Conservation (phyloP, 805 yeast genomes). For the Candida coleopterorum region DNA sequence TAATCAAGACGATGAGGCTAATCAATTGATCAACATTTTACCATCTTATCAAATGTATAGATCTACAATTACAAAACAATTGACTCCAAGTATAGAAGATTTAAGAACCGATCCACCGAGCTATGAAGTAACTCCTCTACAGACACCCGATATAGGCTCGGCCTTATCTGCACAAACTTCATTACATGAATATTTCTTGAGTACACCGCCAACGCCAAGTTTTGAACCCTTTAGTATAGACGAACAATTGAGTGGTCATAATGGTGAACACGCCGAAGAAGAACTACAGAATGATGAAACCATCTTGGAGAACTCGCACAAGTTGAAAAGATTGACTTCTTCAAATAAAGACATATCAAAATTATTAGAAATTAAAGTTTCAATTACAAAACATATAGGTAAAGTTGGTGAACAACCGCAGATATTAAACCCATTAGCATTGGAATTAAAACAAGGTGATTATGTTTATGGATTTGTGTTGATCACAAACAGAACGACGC, state of each 20-base stretch:
- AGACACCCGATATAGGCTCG: constrained; percentile 10
- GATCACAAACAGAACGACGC: constrained; percentile 23
- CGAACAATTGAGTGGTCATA: not conserved
- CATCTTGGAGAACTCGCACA: constrained; percentile 31
- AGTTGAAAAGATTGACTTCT: constrained; percentile 26
- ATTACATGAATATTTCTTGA: constrained; percentile 16
- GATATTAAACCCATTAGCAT: constrained; percentile 24
- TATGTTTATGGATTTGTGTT: constrained; percentile 32
- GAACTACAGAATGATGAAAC: constrained; percentile 26
- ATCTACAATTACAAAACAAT: constrained; percentile 31
- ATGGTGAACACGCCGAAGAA: constrained; percentile 13
- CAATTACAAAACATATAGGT: constrained; percentile 31
- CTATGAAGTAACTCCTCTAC: constrained; percentile 25
- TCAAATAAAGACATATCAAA: constrained; percentile 24
- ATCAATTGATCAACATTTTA: constrained; percentile 29
- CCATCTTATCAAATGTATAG: constrained; percentile 40
- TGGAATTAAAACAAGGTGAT: constrained; percentile 34
- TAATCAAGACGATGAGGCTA: constrained; percentile 14
- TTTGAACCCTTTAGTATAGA: constrained; percentile 1
- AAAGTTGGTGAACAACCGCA: constrained; percentile 27
- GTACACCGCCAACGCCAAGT: constrained; percentile 14
- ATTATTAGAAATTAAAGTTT: constrained; percentile 23
- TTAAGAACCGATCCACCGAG: constrained; percentile 28
- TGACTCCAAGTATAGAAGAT: constrained; percentile 28
- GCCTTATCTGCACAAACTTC: constrained; percentile 5